These are phyloP conservation scores for Huiozyma sinensis DNA, from an alignment of 805 yeast genomes.

Conservation along the genomic window DNA sequence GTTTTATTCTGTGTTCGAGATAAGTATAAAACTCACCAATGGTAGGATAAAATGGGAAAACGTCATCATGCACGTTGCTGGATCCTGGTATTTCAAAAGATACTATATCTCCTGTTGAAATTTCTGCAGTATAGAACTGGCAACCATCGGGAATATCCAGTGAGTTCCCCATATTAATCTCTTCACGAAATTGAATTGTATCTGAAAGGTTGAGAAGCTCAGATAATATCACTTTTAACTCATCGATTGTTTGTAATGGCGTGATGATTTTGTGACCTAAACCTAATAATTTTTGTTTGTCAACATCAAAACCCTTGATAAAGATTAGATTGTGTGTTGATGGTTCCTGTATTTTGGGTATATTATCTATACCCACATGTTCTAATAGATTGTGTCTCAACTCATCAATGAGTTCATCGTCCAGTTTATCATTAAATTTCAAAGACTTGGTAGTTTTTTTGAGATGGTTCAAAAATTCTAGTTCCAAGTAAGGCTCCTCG, in stretches of 20 bases:
- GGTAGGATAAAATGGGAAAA: constrained; percentile 28
- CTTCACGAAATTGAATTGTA: constrained; percentile 38
- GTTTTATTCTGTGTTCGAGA: constrained; percentile 49
- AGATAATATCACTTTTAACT: constrained; percentile 27
- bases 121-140: constrained; percentile 44
- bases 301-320: constrained; percentile 57
- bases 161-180: constrained; percentile 42
- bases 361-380: constrained; percentile 3
- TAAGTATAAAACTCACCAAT: constrained; percentile 42
- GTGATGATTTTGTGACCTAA: constrained; percentile 47
- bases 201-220: not conserved
- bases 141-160: constrained; percentile 12
- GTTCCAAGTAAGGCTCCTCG: constrained; percentile 41
- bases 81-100: constrained; percentile 16
- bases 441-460: constrained; percentile 8
- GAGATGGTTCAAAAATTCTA: constrained; percentile 11
- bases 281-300: constrained; percentile 47
- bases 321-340: constrained; percentile 29
- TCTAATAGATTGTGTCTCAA: constrained; percentile 10
- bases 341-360: constrained; percentile 8
- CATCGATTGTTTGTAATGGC: constrained; percentile 35
- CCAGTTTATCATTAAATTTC: constrained; percentile 5
- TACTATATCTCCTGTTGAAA: constrained; percentile 61
- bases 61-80: not conserved
- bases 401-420: constrained; percentile 15